phyloP scores from a whole-genome alignment of 1,284 basidiomycete genomes.

The Lentinula novae-zelandiae region DNA sequence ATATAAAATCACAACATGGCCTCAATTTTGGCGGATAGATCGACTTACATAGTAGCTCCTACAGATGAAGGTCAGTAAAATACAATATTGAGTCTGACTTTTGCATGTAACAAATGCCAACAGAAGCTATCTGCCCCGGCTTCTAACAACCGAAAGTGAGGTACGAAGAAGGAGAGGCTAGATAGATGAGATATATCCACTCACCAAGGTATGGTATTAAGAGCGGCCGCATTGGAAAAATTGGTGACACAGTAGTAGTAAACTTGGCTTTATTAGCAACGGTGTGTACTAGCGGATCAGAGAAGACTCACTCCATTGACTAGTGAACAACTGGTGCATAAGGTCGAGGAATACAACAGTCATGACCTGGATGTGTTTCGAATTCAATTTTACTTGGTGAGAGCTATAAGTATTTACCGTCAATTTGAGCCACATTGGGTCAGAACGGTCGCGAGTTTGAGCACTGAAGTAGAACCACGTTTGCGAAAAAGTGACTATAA shows the following conservation, averaged over 20 bases:
- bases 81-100: neutral
- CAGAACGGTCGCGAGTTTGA: neutral
- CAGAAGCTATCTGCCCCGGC: no score
- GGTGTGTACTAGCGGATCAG: neutral
- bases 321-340: conserved; percentile 9
- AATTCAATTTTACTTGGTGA: neutral
- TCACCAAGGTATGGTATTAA: conserved; percentile 7
- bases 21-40: neutral
- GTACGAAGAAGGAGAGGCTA: no score
- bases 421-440: neutral
- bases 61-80: neutral
- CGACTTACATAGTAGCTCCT: conserved; percentile 12
- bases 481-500: conserved; percentile 2
- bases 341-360: conserved; percentile 3
- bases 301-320: conserved; percentile 7
- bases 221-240: conserved; percentile 3
- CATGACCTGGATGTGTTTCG: neutral
- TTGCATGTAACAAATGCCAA: no score
- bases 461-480: conserved; percentile 9
- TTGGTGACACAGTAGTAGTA: conserved; percentile 7
- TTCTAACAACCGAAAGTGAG: no score
- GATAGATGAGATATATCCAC: neutral
- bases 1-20: neutral
- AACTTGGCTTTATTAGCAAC: neutral
- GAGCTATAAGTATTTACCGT: neutral